phyloP scores from a whole-genome alignment of 1,139 yeast genomes.

The Hanseniaspora sp. region DNA sequence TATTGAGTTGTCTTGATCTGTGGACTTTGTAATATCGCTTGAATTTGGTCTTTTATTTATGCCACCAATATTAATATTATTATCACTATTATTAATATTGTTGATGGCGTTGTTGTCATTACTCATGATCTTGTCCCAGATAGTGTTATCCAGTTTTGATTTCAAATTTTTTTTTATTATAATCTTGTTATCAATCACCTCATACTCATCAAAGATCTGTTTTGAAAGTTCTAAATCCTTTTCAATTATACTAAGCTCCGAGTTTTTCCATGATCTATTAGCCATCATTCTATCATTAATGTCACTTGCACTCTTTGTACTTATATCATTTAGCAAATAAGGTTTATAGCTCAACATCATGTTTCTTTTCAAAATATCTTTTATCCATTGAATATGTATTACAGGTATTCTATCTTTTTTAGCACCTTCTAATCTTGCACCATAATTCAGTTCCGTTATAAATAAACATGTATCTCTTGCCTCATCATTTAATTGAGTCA shows the following conservation, averaged over 20 bases:
- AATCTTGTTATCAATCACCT: slow-evolving; percentile 11
- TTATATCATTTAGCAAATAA: slow-evolving; percentile 7
- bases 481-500: slow-evolving; percentile 11
- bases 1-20: not conserved
- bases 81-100: not conserved
- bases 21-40: not conserved
- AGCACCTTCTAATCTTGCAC: slow-evolving; percentile 13
- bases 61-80: not conserved
- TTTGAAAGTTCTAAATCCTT: slow-evolving; percentile 3
- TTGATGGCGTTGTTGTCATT: not conserved
- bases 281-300: slow-evolving; percentile 7
- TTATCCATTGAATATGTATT: slow-evolving; percentile 12
- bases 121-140: slow-evolving; percentile 14
- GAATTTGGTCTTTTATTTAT: not conserved
- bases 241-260: not conserved
- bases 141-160: slow-evolving; percentile 9
- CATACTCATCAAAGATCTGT: slow-evolving; percentile 14
- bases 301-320: not conserved
- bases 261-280: slow-evolving; percentile 11
- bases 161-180: slow-evolving; percentile 9
- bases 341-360: slow-evolving; percentile 11
- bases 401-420: slow-evolving; percentile 13
- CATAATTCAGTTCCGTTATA: slow-evolving; percentile 9
- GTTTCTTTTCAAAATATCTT: slow-evolving; percentile 4
- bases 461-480: slow-evolving; percentile 9